Evolutionary conservation across 768 basidiomycete species (phyloP), one percentile per base, ranked within the genome.

Genomic region (Termitomyces sp.): DNA sequence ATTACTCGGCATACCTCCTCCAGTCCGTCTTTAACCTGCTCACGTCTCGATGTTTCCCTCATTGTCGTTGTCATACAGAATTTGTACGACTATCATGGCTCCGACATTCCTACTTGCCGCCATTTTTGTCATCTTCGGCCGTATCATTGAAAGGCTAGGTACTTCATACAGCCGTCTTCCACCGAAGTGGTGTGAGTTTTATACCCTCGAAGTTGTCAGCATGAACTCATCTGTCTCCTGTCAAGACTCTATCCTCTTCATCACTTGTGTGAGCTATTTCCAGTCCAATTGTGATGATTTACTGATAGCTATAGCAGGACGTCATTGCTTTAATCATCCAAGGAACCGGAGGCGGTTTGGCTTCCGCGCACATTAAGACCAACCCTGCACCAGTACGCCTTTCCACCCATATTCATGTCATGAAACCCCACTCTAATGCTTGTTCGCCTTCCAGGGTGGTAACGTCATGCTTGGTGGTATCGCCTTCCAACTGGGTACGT

Each of bases 261-360:
- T 70, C 13, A 71, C 64, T 4, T 74, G 72, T 40, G 77, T 79
- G 49, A 55, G 73, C 24, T 22, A n/a, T 12, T 46, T 20, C 0
- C 1, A 9, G 5, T 32, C 12, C 13, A 18, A 10, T 16, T 43
- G 3, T 26, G 16, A 1, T 5, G 26, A 50, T 10, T 22, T n/a
- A 18, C 37, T 40, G 9, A 53, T 12, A 34, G 14, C 8, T 22
- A 30, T 55, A 1, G 10, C 57, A 72, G 78, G 88, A 89, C 61
- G 65, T 86, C 20, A 67, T 85, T 34, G 80, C 86, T 10, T 76
- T 90, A 27, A 69, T 83, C n/a, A 69, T 88, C 2, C 88, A 90
- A 71, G 87, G 81, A 30, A 69, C 79, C 18, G 88, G 88, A 39
- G 87, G 87, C 26, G 87, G 79, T 0, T 64, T 76, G 0, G 75